Evolutionary conservation across 805 yeast species (phyloP), one percentile per base, ranked within the genome.

Genomic region (Suhomyces prunicola): DNA sequence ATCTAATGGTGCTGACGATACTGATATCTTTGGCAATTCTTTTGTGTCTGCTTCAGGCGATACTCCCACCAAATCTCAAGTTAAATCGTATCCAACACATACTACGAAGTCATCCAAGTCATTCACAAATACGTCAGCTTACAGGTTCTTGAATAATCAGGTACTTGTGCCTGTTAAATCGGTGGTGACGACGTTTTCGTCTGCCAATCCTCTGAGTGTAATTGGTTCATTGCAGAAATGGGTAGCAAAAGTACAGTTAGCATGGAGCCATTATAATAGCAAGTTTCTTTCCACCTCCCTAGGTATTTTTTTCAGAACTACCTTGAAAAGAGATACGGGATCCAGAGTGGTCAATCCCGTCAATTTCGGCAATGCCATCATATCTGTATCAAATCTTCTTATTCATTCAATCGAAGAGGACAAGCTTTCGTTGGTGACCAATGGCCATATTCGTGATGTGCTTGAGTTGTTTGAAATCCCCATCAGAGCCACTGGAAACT

Each of bases 371-470:
- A 84, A 86, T 62, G 81, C 89, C 0, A 81, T 86, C 17, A 79
- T 86, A 48, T 76, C 88, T 1, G 65, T 87, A 10, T 70, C 89
- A 2, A 77, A 85, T 48, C 71, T 86, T 51, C 70, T 85, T 17
- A 67, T 83, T 5, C 83, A 81, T 61, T 83, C 91, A 0, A 75
- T 82, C 23, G 83, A 80, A 48, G 91, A 87, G 63, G 91, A 86
- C 57, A 82, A 81, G 52, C 78, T 72, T 50, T 78, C 81, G 26
- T 71, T 78, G 6, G 81, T 86, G 2, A 77, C 78, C 3, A 77
- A 79, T 8, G 73, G 82, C 13, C 70, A 72, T 19, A 76, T 88
- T 15, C 78, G 86, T 7, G 87, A 86, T 44, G 79, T 82, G 2
- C 68, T 88, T 51, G 82, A 82, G 39, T 66, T 82, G 10, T 69